These are phyloP conservation scores for Rhynchospora tenuis DNA, from an alignment of 176 grass and related monocot species.

Conservation along the genomic window DNA sequence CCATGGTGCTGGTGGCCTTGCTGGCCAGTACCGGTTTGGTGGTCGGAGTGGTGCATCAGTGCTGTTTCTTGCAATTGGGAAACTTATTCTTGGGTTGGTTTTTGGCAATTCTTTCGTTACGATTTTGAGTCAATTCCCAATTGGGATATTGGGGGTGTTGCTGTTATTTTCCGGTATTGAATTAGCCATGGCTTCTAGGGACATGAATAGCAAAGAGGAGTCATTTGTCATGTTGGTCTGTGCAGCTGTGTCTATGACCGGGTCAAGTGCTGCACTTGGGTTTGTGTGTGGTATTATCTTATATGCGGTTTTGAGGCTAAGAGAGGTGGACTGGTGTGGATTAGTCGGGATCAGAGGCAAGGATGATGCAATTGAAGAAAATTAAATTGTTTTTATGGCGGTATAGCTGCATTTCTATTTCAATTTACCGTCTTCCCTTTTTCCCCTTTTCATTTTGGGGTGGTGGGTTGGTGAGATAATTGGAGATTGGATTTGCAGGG, in stretches of 20 bases:
- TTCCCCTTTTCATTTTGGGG: neutral
- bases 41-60: conserved; percentile 81
- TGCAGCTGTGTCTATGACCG: conserved; percentile 66
- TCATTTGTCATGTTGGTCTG: conserved; percentile 81
- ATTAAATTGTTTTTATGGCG: neutral
- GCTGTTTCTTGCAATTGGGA: conserved; percentile 62
- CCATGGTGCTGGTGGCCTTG: conserved; percentile 75
- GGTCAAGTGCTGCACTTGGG: conserved; percentile 70
- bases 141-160: conserved; percentile 80
- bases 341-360: conserved; percentile 20
- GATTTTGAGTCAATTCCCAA: conserved; percentile 58
- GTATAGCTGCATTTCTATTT: neutral
- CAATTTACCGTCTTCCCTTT: neutral
- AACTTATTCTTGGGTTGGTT: conserved; percentile 53
- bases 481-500: neutral
- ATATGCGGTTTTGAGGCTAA: conserved; percentile 43
- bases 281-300: conserved; percentile 62
- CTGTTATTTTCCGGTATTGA: conserved; percentile 85
- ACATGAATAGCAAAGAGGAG: conserved; percentile 83
- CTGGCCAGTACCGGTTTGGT: conserved; percentile 83
- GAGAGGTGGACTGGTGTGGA: conserved; percentile 44
- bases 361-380: conserved; percentile 11
- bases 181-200: conserved; percentile 89
- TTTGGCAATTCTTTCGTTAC: conserved; percentile 80
- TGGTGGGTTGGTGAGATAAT: neutral